Evolutionary conservation across 164 flowering plant genomes (phyloP).

Genomic region (Chimonanthus salicifolius): DNA sequence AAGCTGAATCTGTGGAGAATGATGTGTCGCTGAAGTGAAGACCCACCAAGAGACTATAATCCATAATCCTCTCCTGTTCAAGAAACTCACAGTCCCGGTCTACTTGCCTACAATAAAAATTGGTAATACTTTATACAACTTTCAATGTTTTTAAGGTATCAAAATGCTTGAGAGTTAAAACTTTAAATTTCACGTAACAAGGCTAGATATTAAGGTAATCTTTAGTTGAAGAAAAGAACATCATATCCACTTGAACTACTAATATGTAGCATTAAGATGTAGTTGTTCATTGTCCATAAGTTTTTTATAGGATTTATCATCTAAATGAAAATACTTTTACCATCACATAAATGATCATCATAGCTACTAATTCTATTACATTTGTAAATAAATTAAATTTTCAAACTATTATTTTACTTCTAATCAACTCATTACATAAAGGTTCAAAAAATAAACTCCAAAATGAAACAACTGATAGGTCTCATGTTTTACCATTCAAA

Average conservation of each 20-base stretch:
- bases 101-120: conserved; percentile 59
- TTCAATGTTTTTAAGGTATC: background rate
- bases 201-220: no score
- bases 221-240: background rate
- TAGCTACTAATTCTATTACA: background rate
- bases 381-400: no score
- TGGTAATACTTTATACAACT: background rate
- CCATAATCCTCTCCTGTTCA: conserved; percentile 90
- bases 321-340: background rate
- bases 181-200: background rate
- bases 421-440: no score
- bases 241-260: background rate
- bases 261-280: background rate
- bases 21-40: conserved; percentile 64
- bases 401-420: no score
- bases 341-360: background rate
- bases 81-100: conserved; percentile 85
- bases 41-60: conserved; percentile 82
- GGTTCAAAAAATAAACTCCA: no score
- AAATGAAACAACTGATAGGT: no score
- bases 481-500: no score
- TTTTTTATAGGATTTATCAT: background rate
- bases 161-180: background rate
- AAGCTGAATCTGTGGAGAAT: conserved; percentile 16
- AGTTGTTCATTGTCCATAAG: background rate